These are phyloP conservation scores for Pisolithus thermaeus DNA, from an alignment of 1,284 basidiomycete genomes.

Conservation along the genomic window DNA sequence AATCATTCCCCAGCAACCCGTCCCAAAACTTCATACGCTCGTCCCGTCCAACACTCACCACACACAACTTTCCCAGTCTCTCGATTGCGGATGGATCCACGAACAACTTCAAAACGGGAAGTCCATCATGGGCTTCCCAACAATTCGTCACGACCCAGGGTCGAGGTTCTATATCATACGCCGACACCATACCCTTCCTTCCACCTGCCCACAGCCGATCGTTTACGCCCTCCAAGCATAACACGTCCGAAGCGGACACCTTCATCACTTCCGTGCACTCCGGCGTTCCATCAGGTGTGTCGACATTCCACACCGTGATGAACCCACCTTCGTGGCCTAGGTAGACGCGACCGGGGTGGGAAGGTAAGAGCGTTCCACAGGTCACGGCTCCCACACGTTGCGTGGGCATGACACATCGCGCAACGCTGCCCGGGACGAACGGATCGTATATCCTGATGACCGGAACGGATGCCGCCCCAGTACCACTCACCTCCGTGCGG, in stretches of 20 bases:
- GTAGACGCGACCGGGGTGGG: slow-evolving; percentile 63
- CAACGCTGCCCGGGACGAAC: slow-evolving; percentile 45
- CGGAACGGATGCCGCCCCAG: slow-evolving; percentile 49
- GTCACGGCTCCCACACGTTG: slow-evolving; percentile 78
- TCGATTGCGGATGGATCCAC: slow-evolving; percentile 73
- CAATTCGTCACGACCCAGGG: slow-evolving; percentile 88
- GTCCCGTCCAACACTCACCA: slow-evolving; percentile 78
- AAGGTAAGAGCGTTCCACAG: slow-evolving; percentile 72
- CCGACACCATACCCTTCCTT: slow-evolving; percentile 77
- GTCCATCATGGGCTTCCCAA: slow-evolving; percentile 84
- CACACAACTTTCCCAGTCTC: slow-evolving; percentile 57
- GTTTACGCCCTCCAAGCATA: slow-evolving; percentile 77
- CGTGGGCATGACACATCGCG: slow-evolving; percentile 45
- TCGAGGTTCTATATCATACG: slow-evolving; percentile 64
- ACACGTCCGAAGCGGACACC: slow-evolving; percentile 73
- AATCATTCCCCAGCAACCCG: slow-evolving; percentile 78
- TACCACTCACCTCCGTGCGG: slow-evolving; percentile 43
- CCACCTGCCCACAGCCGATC: slow-evolving; percentile 82
- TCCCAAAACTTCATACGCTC: slow-evolving; percentile 83
- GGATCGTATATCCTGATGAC: slow-evolving; percentile 78
- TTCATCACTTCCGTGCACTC: slow-evolving; percentile 66
- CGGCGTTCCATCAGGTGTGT: slow-evolving; percentile 45
- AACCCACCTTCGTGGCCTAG: slow-evolving; percentile 94
- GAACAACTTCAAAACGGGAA: slow-evolving; percentile 66
- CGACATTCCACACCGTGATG: slow-evolving; percentile 72